A percentile compares a stretch with the other conserved stretches of the same genome.
Evolutionary conservation across 768 basidiomycete genomes (phyloP).

Genomic region (Hebeloma cylindrosporum): DNA sequence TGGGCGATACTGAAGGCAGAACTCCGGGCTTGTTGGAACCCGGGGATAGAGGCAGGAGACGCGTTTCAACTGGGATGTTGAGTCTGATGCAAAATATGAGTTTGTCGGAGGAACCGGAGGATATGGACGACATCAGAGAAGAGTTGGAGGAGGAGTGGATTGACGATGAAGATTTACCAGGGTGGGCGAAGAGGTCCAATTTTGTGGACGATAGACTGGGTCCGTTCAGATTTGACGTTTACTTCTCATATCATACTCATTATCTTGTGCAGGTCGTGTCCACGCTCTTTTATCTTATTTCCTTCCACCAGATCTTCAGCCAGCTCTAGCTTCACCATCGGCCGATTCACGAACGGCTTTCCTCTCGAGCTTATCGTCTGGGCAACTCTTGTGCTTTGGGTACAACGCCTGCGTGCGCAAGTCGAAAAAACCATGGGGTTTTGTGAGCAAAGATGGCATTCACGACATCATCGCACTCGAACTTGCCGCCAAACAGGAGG

Average conservation of each 20-base stretch:
- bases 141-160: slow-evolving; percentile 48
- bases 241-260: background rate
- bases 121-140: slow-evolving; percentile 42
- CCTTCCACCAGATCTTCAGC: slow-evolving; percentile 57
- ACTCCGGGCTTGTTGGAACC: slow-evolving; percentile 17
- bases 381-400: slow-evolving; percentile 75
- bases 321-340: slow-evolving; percentile 34
- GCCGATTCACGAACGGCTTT: slow-evolving; percentile 39
- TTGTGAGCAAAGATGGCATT: slow-evolving; percentile 71
- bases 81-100: slow-evolving; percentile 50
- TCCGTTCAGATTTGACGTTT: slow-evolving; percentile 35
- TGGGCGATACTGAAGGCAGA: slow-evolving; percentile 36
- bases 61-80: slow-evolving; percentile 62
- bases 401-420: slow-evolving; percentile 82
- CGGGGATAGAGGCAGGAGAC: slow-evolving; percentile 38
- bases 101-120: slow-evolving; percentile 57
- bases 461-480: slow-evolving; percentile 79
- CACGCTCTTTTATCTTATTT: slow-evolving; percentile 60
- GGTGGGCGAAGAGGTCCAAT: slow-evolving; percentile 66
- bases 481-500: slow-evolving; percentile 40
- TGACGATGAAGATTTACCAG: slow-evolving; percentile 72
- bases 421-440: slow-evolving; percentile 87
- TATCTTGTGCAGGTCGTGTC: slow-evolving; percentile 51
- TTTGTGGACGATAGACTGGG: slow-evolving; percentile 62
- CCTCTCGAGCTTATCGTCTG: slow-evolving; percentile 63